A percentile compares a stretch with the other conserved stretches of the same genome.
These are phyloP conservation scores for Thielaviopsis ethacetica DNA, from an alignment of 2,329 filamentous ascomycete genomes.

Conservation along the genomic window DNA sequence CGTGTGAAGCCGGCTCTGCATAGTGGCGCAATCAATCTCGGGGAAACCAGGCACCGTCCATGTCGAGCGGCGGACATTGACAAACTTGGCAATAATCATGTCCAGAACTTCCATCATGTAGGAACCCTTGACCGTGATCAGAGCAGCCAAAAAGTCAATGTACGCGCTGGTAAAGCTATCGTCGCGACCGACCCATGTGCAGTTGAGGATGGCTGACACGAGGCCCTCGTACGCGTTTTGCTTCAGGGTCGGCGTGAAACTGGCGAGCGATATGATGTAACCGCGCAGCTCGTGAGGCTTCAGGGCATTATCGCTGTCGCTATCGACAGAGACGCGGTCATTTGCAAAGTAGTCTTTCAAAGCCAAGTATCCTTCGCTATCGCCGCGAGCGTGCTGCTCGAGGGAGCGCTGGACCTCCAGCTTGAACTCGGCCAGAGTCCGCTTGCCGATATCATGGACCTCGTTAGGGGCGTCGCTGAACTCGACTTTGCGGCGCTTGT, in stretches of 20 bases:
- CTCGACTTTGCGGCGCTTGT: slow-evolving; percentile 39
- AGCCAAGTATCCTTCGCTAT: slow-evolving; percentile 44
- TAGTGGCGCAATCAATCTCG: slow-evolving; percentile 43
- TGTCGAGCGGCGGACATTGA: slow-evolving; percentile 29
- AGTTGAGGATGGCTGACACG: slow-evolving; percentile 40
- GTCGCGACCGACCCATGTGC: slow-evolving; percentile 49
- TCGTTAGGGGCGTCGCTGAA: slow-evolving; percentile 42
- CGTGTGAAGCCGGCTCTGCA: slow-evolving; percentile 60
- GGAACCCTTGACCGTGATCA: slow-evolving; percentile 69
- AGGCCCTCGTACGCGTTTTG: slow-evolving; percentile 42
- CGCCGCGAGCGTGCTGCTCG: slow-evolving; percentile 38
- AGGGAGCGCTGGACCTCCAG: slow-evolving; percentile 37
- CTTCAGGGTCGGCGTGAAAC: slow-evolving; percentile 41
- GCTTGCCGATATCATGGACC: slow-evolving; percentile 35
- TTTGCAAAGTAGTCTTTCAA: slow-evolving; percentile 42
- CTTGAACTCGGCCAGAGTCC: slow-evolving; percentile 39
- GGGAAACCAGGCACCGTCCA: slow-evolving; percentile 36
- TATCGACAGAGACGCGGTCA: slow-evolving; percentile 25
- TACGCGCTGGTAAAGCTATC: slow-evolving; percentile 51
- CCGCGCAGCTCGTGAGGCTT: slow-evolving; percentile 40
- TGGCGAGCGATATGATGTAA: slow-evolving; percentile 47
- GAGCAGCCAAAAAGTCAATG: slow-evolving; percentile 47
- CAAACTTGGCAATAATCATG: slow-evolving; percentile 69
- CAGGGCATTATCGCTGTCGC: slow-evolving; percentile 28
- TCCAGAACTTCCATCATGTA: slow-evolving; percentile 60